These are phyloP conservation scores for Carex scoparia DNA, from an alignment of 176 grass and related monocot genomes.

Conservation along the genomic window DNA sequence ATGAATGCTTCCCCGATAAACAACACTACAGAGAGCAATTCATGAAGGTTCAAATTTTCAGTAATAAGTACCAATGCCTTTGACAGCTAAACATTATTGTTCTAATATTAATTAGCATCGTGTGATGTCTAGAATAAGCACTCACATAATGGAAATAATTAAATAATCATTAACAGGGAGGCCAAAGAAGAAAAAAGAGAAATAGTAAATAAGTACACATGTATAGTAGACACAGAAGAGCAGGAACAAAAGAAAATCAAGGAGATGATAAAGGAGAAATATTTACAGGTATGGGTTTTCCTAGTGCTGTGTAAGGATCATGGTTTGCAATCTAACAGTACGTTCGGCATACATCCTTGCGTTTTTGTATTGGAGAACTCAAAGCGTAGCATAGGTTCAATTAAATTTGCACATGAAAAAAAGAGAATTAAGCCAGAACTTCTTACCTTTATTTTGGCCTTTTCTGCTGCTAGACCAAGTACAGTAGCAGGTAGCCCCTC, in stretches of 20 bases:
- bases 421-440: neutral
- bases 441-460: constrained; percentile 54
- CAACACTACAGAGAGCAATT: neutral
- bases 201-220: neutral
- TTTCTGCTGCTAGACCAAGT: constrained; percentile 68
- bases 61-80: neutral
- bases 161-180: neutral
- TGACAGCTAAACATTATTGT: neutral
- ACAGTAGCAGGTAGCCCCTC: constrained; percentile 63
- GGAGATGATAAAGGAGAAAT: neutral
- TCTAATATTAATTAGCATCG: neutral
- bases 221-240: neutral
- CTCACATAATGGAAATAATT: neutral
- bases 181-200: neutral
- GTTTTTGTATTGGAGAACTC: neutral
- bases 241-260: neutral
- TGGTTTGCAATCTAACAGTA: neutral
- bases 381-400: neutral
- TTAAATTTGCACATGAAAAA: neutral
- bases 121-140: neutral
- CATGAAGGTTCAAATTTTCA: neutral
- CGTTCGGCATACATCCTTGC: neutral
- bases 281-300: neutral
- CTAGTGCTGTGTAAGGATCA: neutral
- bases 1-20: neutral